phyloP scores from a whole-genome alignment of 495 filamentous ascomycete genomes.

The Aspergillus kassunensis region DNA sequence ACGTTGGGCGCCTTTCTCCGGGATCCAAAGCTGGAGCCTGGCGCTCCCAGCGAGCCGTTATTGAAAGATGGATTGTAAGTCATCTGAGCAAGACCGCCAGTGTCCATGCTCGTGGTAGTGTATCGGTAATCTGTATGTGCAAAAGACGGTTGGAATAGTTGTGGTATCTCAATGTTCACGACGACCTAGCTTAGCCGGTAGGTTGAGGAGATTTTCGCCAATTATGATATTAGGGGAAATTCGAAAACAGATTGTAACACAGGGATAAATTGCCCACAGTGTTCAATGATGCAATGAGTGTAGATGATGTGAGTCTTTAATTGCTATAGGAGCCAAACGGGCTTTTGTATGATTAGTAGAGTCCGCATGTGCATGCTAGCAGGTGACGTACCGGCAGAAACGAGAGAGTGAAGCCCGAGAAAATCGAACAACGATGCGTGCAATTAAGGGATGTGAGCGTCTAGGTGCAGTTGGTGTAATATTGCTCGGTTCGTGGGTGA shows the following conservation, averaged over 20 bases:
- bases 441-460: conserved; percentile 13
- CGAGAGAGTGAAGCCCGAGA: conserved; percentile 12
- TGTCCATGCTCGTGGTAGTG: conserved; percentile 72
- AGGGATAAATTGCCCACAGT: too few relatives aligned
- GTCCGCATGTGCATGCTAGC: neutral
- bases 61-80: conserved; percentile 74
- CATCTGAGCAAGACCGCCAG: conserved; percentile 99
- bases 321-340: conserved; percentile 13
- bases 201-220: conserved; percentile 22
- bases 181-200: conserved; percentile 27
- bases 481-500: conserved; percentile 4
- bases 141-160: conserved; percentile 23
- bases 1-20: conserved; percentile 76
- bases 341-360: conserved; percentile 13
- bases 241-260: too few relatives aligned
- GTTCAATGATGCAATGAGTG: conserved; percentile 17
- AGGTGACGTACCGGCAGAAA: conserved; percentile 14
- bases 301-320: conserved; percentile 13
- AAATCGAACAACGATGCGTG: conserved; percentile 15
- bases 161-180: conserved; percentile 16
- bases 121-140: conserved; percentile 37
- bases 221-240: conserved; percentile 39
- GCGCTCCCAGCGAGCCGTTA: conserved; percentile 66
- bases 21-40: conserved; percentile 75
- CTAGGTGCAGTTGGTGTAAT: conserved; percentile 9